phyloP scores from a whole-genome alignment of 2,329 filamentous ascomycete genomes.

The Pyrenophora seminiperda region DNA sequence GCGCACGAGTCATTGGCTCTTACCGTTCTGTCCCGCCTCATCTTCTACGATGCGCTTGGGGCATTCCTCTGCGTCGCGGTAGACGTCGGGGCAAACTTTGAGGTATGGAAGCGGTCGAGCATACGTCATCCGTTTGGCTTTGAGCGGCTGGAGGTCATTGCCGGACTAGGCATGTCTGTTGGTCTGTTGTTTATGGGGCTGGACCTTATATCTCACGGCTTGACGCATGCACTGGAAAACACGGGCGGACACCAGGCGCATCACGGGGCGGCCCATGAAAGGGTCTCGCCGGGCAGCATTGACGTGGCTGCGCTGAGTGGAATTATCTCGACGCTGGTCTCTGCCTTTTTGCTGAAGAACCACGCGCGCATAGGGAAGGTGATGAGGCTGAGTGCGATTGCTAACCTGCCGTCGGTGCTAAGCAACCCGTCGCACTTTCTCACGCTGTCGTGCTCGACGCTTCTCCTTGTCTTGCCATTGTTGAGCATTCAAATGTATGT shows the following conservation, averaged over 20 bases:
- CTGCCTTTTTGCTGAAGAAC: slow-evolving; percentile 85
- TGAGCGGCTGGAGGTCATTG: slow-evolving; percentile 89
- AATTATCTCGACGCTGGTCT: slow-evolving; percentile 80
- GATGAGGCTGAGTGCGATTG: slow-evolving; percentile 83
- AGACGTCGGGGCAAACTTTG: slow-evolving; percentile 93
- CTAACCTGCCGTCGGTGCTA: slow-evolving; percentile 80
- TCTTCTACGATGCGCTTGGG: slow-evolving; percentile 93
- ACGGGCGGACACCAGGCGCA: slow-evolving; percentile 74
- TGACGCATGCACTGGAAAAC: slow-evolving; percentile 88
- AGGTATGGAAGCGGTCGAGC: slow-evolving; percentile 92
- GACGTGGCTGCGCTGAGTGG: slow-evolving; percentile 82
- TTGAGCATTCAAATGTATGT: slow-evolving; percentile 80
- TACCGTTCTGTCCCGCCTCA: slow-evolving; percentile 88
- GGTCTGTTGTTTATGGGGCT: slow-evolving; percentile 97
- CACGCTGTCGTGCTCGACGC: slow-evolving; percentile 81
- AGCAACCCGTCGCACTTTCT: slow-evolving; percentile 95
- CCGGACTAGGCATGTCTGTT: slow-evolving; percentile 94
- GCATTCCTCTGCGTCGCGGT: slow-evolving; percentile 90
- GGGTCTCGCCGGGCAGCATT: slow-evolving; percentile 74
- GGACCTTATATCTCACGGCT: slow-evolving; percentile 89
- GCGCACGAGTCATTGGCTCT: slow-evolving; percentile 86
- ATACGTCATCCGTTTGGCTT: slow-evolving; percentile 93
- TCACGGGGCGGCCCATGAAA: slow-evolving; percentile 67
- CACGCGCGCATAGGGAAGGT: slow-evolving; percentile 90
- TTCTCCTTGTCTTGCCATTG: slow-evolving; percentile 81